Base-by-base conservation (phyloP, 2,329 filamentous ascomycete species). In the Orbilia quercus region DNA sequence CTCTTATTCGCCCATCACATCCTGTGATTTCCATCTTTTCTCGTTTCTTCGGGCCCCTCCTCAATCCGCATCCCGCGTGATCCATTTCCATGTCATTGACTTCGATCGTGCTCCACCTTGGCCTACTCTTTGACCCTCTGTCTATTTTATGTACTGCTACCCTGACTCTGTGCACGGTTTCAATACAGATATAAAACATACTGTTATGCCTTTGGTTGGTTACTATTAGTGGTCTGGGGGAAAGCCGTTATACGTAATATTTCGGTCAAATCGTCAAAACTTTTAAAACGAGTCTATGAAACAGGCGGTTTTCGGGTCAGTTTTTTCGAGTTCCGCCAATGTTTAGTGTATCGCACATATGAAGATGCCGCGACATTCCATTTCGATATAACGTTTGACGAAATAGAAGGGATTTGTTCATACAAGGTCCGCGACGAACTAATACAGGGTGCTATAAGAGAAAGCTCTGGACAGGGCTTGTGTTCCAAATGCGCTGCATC, bases 61-160 rank as follows among this genome's bases (percentile, higher is more conserved):
- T 50, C 62, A 57, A 48, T 51, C 60, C 47, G 50, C 60, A 25
- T 73, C 53, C 69, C 69, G 69, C 69, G 69, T 66, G 69, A 73
- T 66, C 60, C 25, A 62, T 73, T 64, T 55, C 53, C 7, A 44
- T 57, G 22, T 28, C 18, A 48, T 62, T 36, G 7, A 57, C 3
- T 20, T 40, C 40, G 20, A 50, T 73, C 34, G 48, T 54, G 59
- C 53, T 65, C 67, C 67, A 72, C 59, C 38, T 18, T 28, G 28
- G 16, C 16, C 11, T 58, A 45, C 40, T 58, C 47, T 54, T 55
- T 16, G 59, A 31, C 67, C 60, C 22, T 55, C 25, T 60, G 2
- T n/a, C 2, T 22, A 9, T 22, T 11, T 4, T 31, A 54, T 14
- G 1, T 5, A 34, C 20, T 48, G 28, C 28, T 36, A 36, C 44